Evolutionary conservation across 176 grass and related monocot genomes (phyloP).

Genomic region (Alloteropsis semialata): DNA sequence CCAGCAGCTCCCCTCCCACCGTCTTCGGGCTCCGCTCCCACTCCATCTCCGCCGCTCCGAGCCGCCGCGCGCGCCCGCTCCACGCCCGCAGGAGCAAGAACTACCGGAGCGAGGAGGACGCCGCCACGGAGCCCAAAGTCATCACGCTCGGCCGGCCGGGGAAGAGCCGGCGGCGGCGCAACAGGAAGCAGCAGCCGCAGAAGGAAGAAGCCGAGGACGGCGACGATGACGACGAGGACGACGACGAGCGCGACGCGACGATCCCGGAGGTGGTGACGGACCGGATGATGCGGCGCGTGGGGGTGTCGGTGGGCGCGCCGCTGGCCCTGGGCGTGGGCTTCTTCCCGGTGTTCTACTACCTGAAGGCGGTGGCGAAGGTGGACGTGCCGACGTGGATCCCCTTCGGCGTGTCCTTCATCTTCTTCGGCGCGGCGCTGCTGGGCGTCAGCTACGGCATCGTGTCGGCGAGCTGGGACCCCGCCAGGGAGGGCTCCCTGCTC

Average conservation of each 20-base stretch:
- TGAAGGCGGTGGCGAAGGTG: constrained; percentile 75
- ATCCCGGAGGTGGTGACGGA: constrained; percentile 63
- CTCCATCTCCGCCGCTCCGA: neutral
- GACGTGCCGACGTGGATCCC: constrained; percentile 51
- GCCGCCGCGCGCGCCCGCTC: neutral
- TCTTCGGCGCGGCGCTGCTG: constrained; percentile 46
- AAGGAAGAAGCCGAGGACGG: neutral
- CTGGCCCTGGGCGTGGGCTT: constrained; percentile 66
- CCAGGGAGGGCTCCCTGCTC: constrained; percentile 75
- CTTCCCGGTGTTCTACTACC: constrained; percentile 94
- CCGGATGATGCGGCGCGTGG: constrained; percentile 50
- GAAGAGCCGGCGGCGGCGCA: constrained; percentile 14
- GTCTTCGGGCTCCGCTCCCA: neutral
- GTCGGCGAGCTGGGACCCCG: constrained; percentile 90
- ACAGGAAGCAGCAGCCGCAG: neutral
- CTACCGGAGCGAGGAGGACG: neutral
- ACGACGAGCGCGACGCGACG: constrained; percentile 37
- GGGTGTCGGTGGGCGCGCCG: constrained; percentile 50
- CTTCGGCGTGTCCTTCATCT: constrained; percentile 57
- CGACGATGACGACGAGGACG: accelerated
- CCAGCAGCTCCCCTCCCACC: neutral
- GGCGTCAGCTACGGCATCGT: constrained; percentile 89
- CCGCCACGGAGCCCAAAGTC: constrained; percentile 26
- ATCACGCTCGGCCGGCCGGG: constrained; percentile 45
- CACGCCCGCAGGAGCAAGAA: constrained; percentile 33